Percentiles rank a stretch among this genome's conserved stretches.
Evolutionary conservation across 1,139 yeast genomes (phyloP).

Genomic region (Candida sanyaensis): DNA sequence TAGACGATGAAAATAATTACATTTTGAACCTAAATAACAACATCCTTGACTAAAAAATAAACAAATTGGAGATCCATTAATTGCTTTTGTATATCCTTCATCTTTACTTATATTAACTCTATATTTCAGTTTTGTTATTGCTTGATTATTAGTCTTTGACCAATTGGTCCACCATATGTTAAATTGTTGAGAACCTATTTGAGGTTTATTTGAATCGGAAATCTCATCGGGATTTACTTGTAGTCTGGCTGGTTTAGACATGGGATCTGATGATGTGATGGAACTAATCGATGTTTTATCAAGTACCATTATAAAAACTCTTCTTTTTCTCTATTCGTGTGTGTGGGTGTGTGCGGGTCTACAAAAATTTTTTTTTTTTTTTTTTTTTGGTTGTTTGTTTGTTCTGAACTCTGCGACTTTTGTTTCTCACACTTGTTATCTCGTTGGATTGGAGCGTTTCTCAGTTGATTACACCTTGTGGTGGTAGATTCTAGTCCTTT

Average conservation of each 20-base stretch:
- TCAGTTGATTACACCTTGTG: too few relatives aligned
- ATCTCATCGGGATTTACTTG: conserved; percentile 73
- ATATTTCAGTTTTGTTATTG: conserved; percentile 35
- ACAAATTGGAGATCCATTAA: conserved; percentile 56
- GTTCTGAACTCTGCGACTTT: too few relatives aligned
- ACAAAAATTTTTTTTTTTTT: too few relatives aligned
- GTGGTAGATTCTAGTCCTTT: too few relatives aligned
- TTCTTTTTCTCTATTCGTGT: not conserved
- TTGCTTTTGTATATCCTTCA: conserved; percentile 77
- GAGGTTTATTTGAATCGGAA: conserved; percentile 65
- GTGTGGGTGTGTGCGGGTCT: too few relatives aligned
- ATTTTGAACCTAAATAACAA: conserved; percentile 75
- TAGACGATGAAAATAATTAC: conserved; percentile 75
- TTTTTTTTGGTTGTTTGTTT: too few relatives aligned
- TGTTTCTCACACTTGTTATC: too few relatives aligned
- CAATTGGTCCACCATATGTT: conserved; percentile 90
- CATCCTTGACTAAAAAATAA: conserved; percentile 87
- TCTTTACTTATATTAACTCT: conserved; percentile 64
- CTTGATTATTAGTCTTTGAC: conserved; percentile 47
- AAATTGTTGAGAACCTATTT: conserved; percentile 69
- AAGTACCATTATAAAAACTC: not conserved
- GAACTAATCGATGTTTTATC: conserved; percentile 7
- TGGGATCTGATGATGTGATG: conserved; percentile 11
- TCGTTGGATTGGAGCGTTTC: too few relatives aligned
- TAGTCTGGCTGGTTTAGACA: conserved; percentile 49